Evolutionary conservation across 345 rosid genomes (phyloP).

Genomic region (Sisymbrium altissimum): DNA sequence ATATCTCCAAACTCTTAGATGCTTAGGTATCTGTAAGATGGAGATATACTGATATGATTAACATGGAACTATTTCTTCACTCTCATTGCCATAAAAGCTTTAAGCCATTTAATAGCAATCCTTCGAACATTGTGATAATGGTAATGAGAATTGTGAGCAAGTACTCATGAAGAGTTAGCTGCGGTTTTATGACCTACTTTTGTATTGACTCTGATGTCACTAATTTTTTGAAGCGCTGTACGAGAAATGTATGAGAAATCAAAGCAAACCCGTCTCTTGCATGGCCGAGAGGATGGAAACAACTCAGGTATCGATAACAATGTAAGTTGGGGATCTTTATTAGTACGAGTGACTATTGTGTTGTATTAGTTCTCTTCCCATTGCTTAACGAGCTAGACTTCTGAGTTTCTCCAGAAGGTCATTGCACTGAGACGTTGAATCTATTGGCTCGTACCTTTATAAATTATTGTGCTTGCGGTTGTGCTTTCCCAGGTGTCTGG

Average conservation of each 20-base stretch:
- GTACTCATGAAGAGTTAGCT: constrained; percentile 8
- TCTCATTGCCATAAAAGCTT: background rate
- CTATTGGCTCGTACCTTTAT: background rate
- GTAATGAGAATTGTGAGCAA: background rate
- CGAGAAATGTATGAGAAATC: constrained; percentile 87
- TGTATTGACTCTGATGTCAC: constrained; percentile 21
- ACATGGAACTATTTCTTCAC: constrained; percentile 8
- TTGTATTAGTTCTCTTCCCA: background rate
- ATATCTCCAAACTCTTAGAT: background rate
- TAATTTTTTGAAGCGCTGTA: constrained; percentile 75
- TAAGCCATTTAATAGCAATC: background rate
- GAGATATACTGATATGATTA: background rate
- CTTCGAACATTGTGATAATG: background rate
- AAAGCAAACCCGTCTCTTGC: constrained; percentile 79
- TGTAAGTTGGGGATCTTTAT: constrained; percentile 57
- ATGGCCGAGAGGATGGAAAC: constrained; percentile 52
- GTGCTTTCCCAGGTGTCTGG: constrained; percentile 50
- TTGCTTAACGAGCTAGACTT: constrained; percentile 2
- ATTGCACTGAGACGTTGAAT: constrained; percentile 4
- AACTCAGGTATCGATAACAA: constrained; percentile 49
- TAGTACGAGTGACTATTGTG: background rate
- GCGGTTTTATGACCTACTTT: constrained; percentile 4
- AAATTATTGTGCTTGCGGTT: constrained; percentile 17
- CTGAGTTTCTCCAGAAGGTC: background rate
- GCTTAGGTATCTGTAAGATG: constrained; percentile 13